A percentile compares a stretch with the other conserved stretches of the same genome.
These are phyloP conservation scores for Trametes maxima DNA, from an alignment of 768 basidiomycete species.

Conservation along the genomic window DNA sequence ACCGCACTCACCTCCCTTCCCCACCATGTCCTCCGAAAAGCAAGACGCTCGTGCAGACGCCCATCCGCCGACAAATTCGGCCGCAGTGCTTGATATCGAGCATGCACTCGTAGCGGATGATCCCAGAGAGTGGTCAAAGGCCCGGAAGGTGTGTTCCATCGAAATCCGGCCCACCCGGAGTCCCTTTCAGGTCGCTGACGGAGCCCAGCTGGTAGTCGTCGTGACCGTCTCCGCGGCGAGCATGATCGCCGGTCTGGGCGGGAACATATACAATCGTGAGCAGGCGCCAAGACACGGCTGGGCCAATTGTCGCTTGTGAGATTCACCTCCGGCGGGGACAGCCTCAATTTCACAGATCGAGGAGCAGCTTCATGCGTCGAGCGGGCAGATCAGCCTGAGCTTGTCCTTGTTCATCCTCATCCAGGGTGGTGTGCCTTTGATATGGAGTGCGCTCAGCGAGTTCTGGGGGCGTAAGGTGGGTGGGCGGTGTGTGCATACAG, in stretches of 20 bases:
- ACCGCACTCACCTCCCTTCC: background rate
- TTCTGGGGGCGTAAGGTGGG: constrained; percentile 73
- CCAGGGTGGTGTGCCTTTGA: constrained; percentile 66
- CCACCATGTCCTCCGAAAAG: constrained; percentile 3
- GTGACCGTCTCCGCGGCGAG: constrained; percentile 52
- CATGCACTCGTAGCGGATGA: constrained; percentile 32
- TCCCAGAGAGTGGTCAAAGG: constrained; percentile 31
- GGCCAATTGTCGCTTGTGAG: background rate
- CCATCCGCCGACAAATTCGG: background rate
- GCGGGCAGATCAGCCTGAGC: constrained; percentile 63
- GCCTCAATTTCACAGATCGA: constrained; percentile 68
- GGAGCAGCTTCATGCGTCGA: constrained; percentile 57
- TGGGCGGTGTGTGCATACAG: background rate
- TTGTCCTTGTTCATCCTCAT: constrained; percentile 73
- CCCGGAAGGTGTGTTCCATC: constrained; percentile 27
- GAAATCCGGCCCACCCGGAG: too few relatives aligned
- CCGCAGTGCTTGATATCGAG: constrained; percentile 27
- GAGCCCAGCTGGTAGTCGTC: constrained; percentile 39
- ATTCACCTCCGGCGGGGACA: constrained; percentile 31
- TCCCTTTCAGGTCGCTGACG: too few relatives aligned
- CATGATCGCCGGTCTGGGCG: constrained; percentile 59
- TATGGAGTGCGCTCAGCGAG: constrained; percentile 74
- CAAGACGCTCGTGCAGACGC: background rate
- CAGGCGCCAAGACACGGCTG: background rate
- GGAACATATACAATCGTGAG: constrained; percentile 67